Percentiles rank a stretch among this genome's conserved stretches.
Conservation (phyloP, 1,139 yeast species). For the Saccharomyces pastorianus region DNA sequence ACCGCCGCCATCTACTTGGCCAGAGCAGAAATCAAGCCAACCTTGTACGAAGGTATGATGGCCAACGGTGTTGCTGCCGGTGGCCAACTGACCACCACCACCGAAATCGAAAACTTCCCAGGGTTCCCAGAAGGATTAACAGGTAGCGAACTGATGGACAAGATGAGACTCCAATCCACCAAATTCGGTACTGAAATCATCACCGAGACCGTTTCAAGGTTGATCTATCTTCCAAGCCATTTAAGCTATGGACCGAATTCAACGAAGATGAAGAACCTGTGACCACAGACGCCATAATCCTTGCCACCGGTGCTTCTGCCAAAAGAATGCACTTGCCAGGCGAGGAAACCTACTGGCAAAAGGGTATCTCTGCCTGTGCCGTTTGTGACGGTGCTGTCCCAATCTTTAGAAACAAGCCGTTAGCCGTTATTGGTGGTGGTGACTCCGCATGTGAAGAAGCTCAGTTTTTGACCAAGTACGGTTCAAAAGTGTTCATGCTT, state of each 20-base stretch:
- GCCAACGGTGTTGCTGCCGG: slow-evolving; percentile 99
- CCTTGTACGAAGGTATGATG: slow-evolving; percentile 88
- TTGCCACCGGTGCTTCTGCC: slow-evolving; percentile 98
- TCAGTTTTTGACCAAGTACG: slow-evolving; percentile 88
- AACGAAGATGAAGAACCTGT: slow-evolving; percentile 81
- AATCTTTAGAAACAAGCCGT: slow-evolving; percentile 92
- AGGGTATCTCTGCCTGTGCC: slow-evolving; percentile 97
- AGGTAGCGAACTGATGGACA: slow-evolving; percentile 84
- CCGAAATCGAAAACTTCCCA: slow-evolving; percentile 95
- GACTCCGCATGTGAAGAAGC: slow-evolving; percentile 99
- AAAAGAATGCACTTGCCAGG: slow-evolving; percentile 91
- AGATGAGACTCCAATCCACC: slow-evolving; percentile 80
- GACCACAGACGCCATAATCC: slow-evolving; percentile 83
- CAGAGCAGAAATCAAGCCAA: slow-evolving; percentile 92
- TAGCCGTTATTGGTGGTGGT: slow-evolving; percentile 97
- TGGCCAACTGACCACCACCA: slow-evolving; percentile 95
- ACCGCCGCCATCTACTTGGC: slow-evolving; percentile 96
- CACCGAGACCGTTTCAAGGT: slow-evolving; percentile 92
- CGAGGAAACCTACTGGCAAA: slow-evolving; percentile 97
- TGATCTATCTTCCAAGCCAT: slow-evolving; percentile 77
- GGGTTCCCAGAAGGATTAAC: slow-evolving; percentile 92
- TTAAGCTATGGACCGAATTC: slow-evolving; percentile 95
- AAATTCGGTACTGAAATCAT: slow-evolving; percentile 88
- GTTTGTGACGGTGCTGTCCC: slow-evolving; percentile 99
- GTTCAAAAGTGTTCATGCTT: slow-evolving; percentile 84